Base-by-base conservation (phyloP, 768 basidiomycete species). In the Coprinopsis marcescibilis region DNA sequence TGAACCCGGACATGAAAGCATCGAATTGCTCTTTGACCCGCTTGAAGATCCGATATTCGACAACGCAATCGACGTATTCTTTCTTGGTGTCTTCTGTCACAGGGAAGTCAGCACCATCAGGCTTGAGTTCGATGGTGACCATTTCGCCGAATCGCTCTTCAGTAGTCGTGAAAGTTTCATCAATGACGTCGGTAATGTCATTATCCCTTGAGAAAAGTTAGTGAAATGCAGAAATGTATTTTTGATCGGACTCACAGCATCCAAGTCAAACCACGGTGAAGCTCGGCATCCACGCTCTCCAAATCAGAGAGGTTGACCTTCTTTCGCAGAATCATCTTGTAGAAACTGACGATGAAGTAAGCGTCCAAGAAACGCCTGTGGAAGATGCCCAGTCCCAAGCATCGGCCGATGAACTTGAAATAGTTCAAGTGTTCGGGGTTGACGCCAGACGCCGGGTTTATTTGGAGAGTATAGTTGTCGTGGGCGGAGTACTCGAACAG, bases 1-100 rank as follows among this genome's bases (percentile, higher is more conserved):
- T 96, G 79, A 98, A 98, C 38, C 96, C 96, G n/a, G 87, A 89
- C 92, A 97, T 95, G 76, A 99, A 98, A 3, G 95, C 93, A 50
- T 97, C 92, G 62, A 98, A 98, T 64, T 99, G 96, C 50, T 99
- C 96, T 70, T 93, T 91, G 52, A 98, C 93, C 47, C 96, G 92
- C 62, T 85, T 86, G 50, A 89, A 89, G 66, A 99, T 98, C 60
- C 96, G 91, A 72, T 97, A 95, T 58, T 96, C 94, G 42, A 97
- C 93, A 49, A 98, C 83, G 46, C 69, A 72, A 51, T 97, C 92
- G 29, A 98, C 91, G 56, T 98, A 99, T 55, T 98, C 96, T 66
- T 91, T 92, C 83, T 99, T 99, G 77, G 97, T 99, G 12, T 95
- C 92, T 64, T 99, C 76, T 0, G 94, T 98, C 15, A 99, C 96